phyloP scores from a whole-genome alignment of 495 filamentous ascomycete species.

The Podospora comata region DNA sequence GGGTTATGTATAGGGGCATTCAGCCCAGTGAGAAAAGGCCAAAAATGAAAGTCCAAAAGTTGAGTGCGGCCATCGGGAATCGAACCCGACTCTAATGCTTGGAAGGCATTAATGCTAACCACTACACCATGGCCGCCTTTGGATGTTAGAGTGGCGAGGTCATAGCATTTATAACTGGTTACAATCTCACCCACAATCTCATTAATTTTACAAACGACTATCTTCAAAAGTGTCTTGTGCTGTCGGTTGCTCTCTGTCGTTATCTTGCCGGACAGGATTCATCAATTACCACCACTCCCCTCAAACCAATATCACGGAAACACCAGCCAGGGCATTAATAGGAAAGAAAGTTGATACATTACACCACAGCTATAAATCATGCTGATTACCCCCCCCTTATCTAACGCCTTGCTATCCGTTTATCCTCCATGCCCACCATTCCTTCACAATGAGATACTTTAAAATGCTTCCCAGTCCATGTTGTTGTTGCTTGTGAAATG shows the following conservation, averaged over 20 bases:
- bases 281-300: neutral
- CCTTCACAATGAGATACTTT: conserved; percentile 16
- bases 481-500: conserved; percentile 1
- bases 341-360: neutral
- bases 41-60: conserved; percentile 9
- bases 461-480: conserved; percentile 21
- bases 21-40: no score
- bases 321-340: neutral
- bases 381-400: conserved; percentile 17
- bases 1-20: neutral
- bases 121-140: conserved; percentile 22
- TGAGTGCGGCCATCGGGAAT: conserved; percentile 19
- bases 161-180: neutral
- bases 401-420: conserved; percentile 20
- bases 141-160: neutral
- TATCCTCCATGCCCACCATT: neutral
- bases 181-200: no score
- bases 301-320: neutral
- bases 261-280: neutral
- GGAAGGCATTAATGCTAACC: conserved; percentile 24
- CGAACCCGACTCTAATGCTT: conserved; percentile 23
- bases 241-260: no score
- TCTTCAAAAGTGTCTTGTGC: no score
- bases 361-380: neutral
- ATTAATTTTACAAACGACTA: no score